Evolutionary conservation across 1,139 yeast species (phyloP), one percentile per base, ranked within the genome.

Genomic region (Suhomyces wounanorum): DNA sequence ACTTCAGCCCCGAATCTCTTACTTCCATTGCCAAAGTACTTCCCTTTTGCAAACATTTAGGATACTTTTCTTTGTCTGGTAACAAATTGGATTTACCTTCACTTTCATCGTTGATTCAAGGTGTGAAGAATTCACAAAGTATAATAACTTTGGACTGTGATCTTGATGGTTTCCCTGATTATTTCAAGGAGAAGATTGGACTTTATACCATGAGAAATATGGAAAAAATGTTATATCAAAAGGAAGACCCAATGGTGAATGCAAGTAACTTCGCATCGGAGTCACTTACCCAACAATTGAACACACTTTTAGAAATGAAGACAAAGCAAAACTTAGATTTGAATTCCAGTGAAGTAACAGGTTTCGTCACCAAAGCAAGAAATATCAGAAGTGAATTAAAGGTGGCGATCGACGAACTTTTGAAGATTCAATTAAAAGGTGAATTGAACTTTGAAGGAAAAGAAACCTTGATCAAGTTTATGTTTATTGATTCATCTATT

Each of bases 181-280:
- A 78, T 43, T 73, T 80, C 55, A 83, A 77, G 58, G 86, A 85
- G 52, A 77, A 77, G 54, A 75, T 86, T 47, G 88, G 90, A 1
- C 67, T 87, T 39, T 82, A 84, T 59, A 79, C 89, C 2, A 85
- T 87, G 83, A 79, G 84, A 59, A 87, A 87, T 62, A 83, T 86
- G 84, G 90, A 87, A 60, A 70, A 65, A 35, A 55, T 72, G 37
- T 62, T 75, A 53, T 51, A 56, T 41, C 45, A 52, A 37, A 50
- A 52, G 42, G 53, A 52, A 14, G 49, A 45, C 9, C 43, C 54
- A 10, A 49, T 47, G 50, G 40, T 49, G 45, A 49, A 59, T 44
- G 83, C 80, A 63, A 82, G 37, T n/a, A 30, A 25, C 3, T 40
- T 47, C 18, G 55, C 56, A 28, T 48, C 54, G 8, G 59, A 55